These are phyloP conservation scores for Picochlorum sp. DNA, from an alignment of 139 green algal genomes.

Conservation along the genomic window DNA sequence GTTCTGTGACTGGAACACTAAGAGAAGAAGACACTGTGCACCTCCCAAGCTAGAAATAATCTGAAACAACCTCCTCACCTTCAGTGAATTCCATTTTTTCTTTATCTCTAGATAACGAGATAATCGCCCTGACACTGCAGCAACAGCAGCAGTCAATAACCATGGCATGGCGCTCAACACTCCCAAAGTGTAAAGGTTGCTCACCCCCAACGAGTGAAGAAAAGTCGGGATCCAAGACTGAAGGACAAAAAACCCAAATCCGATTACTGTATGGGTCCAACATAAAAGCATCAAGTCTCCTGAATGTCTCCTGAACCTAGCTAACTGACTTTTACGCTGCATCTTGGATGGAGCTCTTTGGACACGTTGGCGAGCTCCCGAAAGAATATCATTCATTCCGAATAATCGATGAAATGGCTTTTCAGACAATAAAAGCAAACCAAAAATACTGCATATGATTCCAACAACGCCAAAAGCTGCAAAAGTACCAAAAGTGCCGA, in stretches of 20 bases:
- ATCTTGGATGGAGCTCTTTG: neutral
- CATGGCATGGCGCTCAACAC: slow-evolving; percentile 47
- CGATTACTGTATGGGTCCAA: slow-evolving; percentile 48
- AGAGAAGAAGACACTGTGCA: slow-evolving; percentile 30
- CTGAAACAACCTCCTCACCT: slow-evolving; percentile 43
- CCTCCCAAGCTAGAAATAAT: slow-evolving; percentile 41
- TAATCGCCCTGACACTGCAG: slow-evolving; percentile 15
- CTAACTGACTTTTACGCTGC: neutral
- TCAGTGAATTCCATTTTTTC: slow-evolving; percentile 13
- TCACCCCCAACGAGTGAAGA: slow-evolving; percentile 36
- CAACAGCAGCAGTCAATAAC: slow-evolving; percentile 33
- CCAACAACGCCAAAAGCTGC: slow-evolving; percentile 26
- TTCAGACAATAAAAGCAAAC: neutral
- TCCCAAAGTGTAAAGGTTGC: slow-evolving; percentile 25
- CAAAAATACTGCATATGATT: slow-evolving; percentile 23
- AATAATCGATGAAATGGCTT: neutral
- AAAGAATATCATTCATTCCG: neutral
- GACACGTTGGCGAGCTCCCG: neutral
- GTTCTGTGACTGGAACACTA: slow-evolving; percentile 13
- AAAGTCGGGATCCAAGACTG: slow-evolving; percentile 51
- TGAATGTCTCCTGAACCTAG: neutral
- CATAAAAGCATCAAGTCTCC: slow-evolving; percentile 34
- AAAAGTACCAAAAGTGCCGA: slow-evolving; percentile 35
- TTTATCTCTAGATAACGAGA: slow-evolving; percentile 26
- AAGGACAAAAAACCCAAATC: slow-evolving; percentile 54